A percentile compares a stretch with the other conserved stretches of the same genome.
phyloP scores from a whole-genome alignment of 495 filamentous ascomycete species.

The Hyphodiscus hymeniophilus region DNA sequence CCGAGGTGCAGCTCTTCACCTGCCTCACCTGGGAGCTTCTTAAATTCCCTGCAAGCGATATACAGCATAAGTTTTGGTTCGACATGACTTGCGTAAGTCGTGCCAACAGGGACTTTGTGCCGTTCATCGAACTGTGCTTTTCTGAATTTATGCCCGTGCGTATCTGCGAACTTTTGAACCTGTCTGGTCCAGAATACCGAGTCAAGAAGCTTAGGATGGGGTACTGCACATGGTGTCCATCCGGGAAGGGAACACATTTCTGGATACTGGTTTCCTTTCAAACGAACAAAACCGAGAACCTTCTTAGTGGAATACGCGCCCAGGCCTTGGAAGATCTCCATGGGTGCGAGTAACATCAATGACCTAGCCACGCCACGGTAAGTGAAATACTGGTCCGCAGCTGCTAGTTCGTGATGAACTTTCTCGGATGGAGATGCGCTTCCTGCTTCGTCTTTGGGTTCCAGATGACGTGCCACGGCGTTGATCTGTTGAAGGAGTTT shows the following conservation, averaged over 20 bases:
- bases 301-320: not conserved
- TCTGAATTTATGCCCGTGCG: not conserved
- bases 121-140: not conserved
- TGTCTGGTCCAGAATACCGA: not conserved
- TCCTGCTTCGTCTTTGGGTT: not conserved
- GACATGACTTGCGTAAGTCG: not conserved
- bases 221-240: not conserved
- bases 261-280: not conserved
- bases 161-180: not conserved
- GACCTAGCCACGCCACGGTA: not conserved
- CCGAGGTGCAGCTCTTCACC: not conserved
- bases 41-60: not conserved
- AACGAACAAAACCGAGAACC: not conserved
- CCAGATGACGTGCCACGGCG: not conserved
- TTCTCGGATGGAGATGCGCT: not conserved
- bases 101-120: not conserved
- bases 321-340: not conserved
- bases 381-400: not conserved
- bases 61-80: slow-evolving; percentile 7
- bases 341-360: not conserved
- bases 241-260: not conserved
- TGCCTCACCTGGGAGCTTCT: not conserved
- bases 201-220: not conserved
- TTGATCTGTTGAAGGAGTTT: not conserved
- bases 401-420: not conserved